Evolutionary conservation across 371 early-diverging fungal genomes (phyloP), one percentile per base, ranked within the genome.

Genomic region (Neoconidiobolus thromboides): DNA sequence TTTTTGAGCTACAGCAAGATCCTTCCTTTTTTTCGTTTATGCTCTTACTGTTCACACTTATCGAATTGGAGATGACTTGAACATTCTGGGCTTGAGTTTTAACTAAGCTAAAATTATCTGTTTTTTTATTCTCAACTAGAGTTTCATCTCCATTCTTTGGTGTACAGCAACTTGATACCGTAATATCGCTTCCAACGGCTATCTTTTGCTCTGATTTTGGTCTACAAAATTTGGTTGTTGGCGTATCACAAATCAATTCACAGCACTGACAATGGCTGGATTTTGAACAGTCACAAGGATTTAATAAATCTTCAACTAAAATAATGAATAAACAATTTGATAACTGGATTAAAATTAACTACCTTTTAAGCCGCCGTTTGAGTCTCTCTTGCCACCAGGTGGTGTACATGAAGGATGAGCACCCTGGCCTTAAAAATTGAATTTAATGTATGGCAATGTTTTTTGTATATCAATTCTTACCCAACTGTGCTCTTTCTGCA

Each of bases 401-500:
- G 15, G 15, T n/a, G 7, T 38, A 38, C 52, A 7, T 52, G 15
- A n/a, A 3, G 15, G 15, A 52, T 26, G 37, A 5, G 15, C 7
- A 52, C 4, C 38, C 38, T n/a, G 26, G 3, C 7, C 7, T 52
- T 5, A n/a, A 12, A n/a, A 52, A 3, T 36, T 15, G 5, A 38
- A 3, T 7, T 2, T 4, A 37, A 37, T 5, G 5, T 37, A 26
- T 14, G 7, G 3, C 7, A 52, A 52, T 52, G 7, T 37, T 9
- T 26, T 26, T 26, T 26, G 26, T 26, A 26, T 26, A 26, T 26
- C 26, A 26, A 26, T 26, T 26, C 26, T 40, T 43, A 58, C 58
- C n/a, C 10, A 37, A 15, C n/a, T 47, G 15, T 38, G 58, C 15
- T 41, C 48, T 43, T 41, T 79, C 76, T 52, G 69, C 69, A 64